phyloP scores from a whole-genome alignment of 148 eudicot genomes.

The Persicaria tinctoria region DNA sequence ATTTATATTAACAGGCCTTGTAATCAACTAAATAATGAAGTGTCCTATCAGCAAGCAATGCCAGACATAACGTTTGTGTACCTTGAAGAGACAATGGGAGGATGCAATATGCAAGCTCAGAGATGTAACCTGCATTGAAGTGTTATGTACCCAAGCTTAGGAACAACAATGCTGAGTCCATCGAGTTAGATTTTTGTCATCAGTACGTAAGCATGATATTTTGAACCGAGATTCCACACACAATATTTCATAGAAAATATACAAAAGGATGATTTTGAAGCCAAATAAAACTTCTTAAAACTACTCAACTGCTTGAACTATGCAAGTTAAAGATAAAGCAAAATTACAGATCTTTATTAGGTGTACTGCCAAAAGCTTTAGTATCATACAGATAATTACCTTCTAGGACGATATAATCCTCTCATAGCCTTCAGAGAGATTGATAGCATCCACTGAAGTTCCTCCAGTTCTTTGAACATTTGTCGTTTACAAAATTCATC shows the following conservation, averaged over 20 bases:
- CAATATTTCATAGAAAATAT: not conserved
- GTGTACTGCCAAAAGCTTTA: not conserved
- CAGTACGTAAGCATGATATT: not conserved
- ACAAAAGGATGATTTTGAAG: not conserved
- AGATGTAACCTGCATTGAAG: not conserved
- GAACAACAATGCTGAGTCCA: not conserved
- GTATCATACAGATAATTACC: conserved; percentile 1
- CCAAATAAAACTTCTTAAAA: not conserved
- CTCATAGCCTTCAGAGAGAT: not conserved
- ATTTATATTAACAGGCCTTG: too few relatives aligned
- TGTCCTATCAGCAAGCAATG: too few relatives aligned
- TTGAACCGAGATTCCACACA: not conserved
- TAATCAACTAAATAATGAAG: too few relatives aligned
- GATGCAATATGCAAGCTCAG: not conserved
- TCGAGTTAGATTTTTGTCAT: not conserved
- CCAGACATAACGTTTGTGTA: not conserved
- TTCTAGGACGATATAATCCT: not conserved
- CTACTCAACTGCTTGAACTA: not conserved
- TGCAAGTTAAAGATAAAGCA: not conserved
- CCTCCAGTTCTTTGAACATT: conserved; percentile 1
- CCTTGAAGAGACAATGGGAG: not conserved
- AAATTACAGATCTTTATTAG: not conserved
- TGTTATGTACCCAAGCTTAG: not conserved
- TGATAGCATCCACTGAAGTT: not conserved
- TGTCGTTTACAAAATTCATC: not conserved